Evolutionary conservation across 2,329 filamentous ascomycete genomes (phyloP).

Genomic region (Ophiocordyceps camponoti-leonardi): DNA sequence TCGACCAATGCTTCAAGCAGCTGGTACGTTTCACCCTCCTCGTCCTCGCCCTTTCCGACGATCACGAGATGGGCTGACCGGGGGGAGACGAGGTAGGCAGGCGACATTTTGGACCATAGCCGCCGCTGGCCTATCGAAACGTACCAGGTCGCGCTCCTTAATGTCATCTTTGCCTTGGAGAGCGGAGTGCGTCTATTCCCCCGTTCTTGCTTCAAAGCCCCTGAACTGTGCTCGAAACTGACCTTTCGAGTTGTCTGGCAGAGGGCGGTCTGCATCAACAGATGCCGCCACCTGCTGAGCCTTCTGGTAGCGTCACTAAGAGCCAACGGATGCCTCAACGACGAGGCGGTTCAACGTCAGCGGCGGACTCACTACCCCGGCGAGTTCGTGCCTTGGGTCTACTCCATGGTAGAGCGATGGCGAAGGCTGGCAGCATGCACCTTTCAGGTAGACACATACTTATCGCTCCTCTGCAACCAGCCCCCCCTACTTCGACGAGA

Average conservation of each 20-base stretch:
- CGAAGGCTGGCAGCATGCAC: constrained; percentile 17
- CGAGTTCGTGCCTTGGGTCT: constrained; percentile 18
- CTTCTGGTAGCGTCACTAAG: constrained; percentile 16
- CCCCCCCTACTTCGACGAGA: constrained; percentile 15
- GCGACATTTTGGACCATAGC: constrained; percentile 4
- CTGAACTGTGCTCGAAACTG: neutral
- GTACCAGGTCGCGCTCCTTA: constrained; percentile 18
- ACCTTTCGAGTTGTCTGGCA: constrained; percentile 2
- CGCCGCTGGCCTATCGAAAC: constrained; percentile 12
- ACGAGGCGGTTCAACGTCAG: constrained; percentile 16
- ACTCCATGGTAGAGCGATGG: constrained; percentile 14
- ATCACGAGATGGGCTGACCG: neutral
- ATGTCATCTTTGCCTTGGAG: constrained; percentile 21
- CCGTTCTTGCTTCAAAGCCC: neutral
- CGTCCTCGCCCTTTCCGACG: too few relatives aligned
- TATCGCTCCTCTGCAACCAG: constrained; percentile 15
- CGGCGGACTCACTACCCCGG: constrained; percentile 17
- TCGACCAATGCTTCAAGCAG: constrained; percentile 12
- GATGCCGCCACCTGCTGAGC: constrained; percentile 15
- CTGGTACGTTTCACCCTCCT: constrained; percentile 9
- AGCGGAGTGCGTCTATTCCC: constrained; percentile 10
- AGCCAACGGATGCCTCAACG: constrained; percentile 18
- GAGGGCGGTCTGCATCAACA: constrained; percentile 14
- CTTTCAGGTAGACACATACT: constrained; percentile 21
- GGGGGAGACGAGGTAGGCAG: neutral